Percentiles rank a stretch among this genome's conserved stretches.
Conservation (phyloP, 441 rosid genomes). For the Pelargonium myrrhifolium region DNA sequence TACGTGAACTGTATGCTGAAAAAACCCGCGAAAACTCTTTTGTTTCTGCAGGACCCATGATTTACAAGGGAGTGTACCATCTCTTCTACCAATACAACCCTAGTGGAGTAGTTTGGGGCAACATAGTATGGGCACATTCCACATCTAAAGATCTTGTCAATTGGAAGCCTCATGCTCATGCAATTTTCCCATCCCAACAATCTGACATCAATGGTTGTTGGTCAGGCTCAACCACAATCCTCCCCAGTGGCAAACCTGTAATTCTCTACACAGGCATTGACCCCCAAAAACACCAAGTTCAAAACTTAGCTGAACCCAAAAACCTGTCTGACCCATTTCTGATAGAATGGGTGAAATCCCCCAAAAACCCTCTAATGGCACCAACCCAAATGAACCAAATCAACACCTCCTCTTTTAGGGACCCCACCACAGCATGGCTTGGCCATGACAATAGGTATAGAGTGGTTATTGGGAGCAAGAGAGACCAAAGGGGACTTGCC, state of each 20-base stretch:
- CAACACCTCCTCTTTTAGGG: constrained; percentile 58
- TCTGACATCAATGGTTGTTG: constrained; percentile 60
- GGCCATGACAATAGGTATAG: constrained; percentile 61
- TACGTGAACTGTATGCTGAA: too few relatives aligned
- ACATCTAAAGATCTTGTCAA: constrained; percentile 69
- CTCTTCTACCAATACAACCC: constrained; percentile 83
- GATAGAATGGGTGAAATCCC: constrained; percentile 48
- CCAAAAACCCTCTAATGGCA: constrained; percentile 54
- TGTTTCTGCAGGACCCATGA: constrained; percentile 48
- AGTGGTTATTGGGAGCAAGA: constrained; percentile 50
- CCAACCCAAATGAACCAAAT: constrained; percentile 41
- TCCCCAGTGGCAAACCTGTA: constrained; percentile 43
- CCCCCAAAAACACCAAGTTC: constrained; percentile 43
- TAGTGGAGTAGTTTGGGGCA: constrained; percentile 60
- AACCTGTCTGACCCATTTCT: constrained; percentile 52
- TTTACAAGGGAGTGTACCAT: constrained; percentile 76
- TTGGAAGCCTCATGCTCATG: constrained; percentile 56
- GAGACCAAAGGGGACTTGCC: constrained; percentile 39
- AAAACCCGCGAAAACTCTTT: not conserved
- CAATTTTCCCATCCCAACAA: constrained; percentile 51
- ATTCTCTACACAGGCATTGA: constrained; percentile 64
- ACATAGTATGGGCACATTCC: constrained; percentile 80
- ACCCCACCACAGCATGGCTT: constrained; percentile 78
- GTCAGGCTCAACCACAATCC: constrained; percentile 75
- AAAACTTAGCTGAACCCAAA: constrained; percentile 57